Evolutionary conservation across 2,329 filamentous ascomycete species (phyloP).

Genomic region (Pseudocercospora vitis): DNA sequence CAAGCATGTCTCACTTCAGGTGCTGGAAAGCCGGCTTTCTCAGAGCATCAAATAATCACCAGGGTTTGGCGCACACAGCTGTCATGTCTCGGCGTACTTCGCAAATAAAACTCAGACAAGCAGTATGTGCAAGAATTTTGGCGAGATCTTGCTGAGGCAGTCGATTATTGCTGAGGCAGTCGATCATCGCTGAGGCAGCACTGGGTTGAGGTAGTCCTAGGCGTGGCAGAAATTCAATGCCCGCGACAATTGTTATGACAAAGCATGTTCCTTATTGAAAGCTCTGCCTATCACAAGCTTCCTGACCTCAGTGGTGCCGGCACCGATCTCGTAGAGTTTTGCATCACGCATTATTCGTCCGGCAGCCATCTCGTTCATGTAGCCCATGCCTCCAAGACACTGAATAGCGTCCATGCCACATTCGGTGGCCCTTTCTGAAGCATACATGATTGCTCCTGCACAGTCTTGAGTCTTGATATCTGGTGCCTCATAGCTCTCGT

Average conservation of each 20-base stretch:
- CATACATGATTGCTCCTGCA: constrained; percentile 89
- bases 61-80: neutral
- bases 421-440: constrained; percentile 86
- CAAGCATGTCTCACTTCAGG: constrained; percentile 4
- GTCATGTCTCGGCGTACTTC: no score
- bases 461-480: constrained; percentile 83
- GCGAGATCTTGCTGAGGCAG: neutral
- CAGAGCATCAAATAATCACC: neutral
- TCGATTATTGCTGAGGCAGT: neutral
- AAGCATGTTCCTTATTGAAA: constrained; percentile 80
- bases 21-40: neutral
- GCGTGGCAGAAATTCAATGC: neutral
- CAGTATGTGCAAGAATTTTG: neutral
- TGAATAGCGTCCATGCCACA: constrained; percentile 86
- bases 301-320: constrained; percentile 90
- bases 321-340: constrained; percentile 92
- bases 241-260: neutral
- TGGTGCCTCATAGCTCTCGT: constrained; percentile 54
- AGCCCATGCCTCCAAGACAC: constrained; percentile 90
- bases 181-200: neutral
- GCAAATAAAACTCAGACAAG: no score
- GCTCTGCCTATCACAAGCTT: constrained; percentile 91
- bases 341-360: constrained; percentile 77
- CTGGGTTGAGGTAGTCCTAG: neutral
- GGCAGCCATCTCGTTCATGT: constrained; percentile 91